Evolutionary conservation across 2,329 filamentous ascomycete genomes (phyloP).

Genomic region (Trichoderma afroharzianum): DNA sequence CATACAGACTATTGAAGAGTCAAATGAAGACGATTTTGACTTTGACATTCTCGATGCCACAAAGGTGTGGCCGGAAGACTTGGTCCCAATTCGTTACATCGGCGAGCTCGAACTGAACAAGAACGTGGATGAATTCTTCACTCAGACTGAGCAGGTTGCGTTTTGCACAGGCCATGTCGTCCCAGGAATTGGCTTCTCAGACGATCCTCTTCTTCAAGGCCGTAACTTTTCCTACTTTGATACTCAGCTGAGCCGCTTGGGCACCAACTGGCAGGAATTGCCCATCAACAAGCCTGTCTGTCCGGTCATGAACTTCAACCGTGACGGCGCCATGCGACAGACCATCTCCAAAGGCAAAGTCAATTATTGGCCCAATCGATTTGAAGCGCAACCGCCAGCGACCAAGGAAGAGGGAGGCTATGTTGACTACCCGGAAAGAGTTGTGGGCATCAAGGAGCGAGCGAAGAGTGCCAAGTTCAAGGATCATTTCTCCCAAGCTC

Average conservation of each 20-base stretch:
- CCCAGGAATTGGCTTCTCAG: slow-evolving; percentile 71
- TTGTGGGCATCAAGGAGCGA: slow-evolving; percentile 67
- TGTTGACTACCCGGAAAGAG: slow-evolving; percentile 59
- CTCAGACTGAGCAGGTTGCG: slow-evolving; percentile 77
- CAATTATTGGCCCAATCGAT: slow-evolving; percentile 62
- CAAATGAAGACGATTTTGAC: slow-evolving; percentile 71
- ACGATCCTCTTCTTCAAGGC: slow-evolving; percentile 71
- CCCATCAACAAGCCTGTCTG: slow-evolving; percentile 74
- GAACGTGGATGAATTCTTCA: slow-evolving; percentile 77
- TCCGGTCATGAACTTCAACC: slow-evolving; percentile 71
- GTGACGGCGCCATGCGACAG: slow-evolving; percentile 70
- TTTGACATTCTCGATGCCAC: slow-evolving; percentile 84
- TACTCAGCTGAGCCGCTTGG: slow-evolving; percentile 66
- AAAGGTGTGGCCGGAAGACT: slow-evolving; percentile 80
- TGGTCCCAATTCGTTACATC: slow-evolving; percentile 71
- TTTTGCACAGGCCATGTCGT: slow-evolving; percentile 80
- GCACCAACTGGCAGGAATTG: slow-evolving; percentile 71
- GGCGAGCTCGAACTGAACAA: slow-evolving; percentile 76
- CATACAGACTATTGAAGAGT: slow-evolving; percentile 73
- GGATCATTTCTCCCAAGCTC: slow-evolving; percentile 74
- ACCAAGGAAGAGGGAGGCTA: slow-evolving; percentile 62
- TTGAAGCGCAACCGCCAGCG: slow-evolving; percentile 63
- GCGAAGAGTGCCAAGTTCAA: slow-evolving; percentile 69
- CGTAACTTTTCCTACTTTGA: slow-evolving; percentile 73
- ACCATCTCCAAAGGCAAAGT: slow-evolving; percentile 65